These are phyloP conservation scores for Camellia granthamiana DNA, from an alignment of 148 eudicot species.

Conservation along the genomic window DNA sequence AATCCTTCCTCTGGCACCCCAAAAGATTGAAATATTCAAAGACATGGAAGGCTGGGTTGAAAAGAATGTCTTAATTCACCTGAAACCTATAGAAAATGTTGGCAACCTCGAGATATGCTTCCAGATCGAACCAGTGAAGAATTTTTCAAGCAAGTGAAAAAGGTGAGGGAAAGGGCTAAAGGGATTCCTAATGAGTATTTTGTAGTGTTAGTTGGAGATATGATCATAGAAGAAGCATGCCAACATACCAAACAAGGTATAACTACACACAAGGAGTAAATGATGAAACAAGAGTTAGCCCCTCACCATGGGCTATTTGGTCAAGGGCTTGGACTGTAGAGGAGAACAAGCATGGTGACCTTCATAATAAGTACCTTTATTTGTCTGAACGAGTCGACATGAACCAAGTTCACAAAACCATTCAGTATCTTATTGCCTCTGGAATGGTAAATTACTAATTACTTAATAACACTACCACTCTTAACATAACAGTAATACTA, in stretches of 20 bases:
- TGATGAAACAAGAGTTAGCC: background rate
- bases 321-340: background rate
- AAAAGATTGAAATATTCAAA: background rate
- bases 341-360: conserved; percentile 7
- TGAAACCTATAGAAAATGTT: background rate
- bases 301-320: background rate
- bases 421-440: background rate
- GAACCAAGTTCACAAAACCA: background rate
- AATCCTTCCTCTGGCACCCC: background rate
- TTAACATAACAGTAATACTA: too few species aligned
- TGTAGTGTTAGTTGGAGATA: conserved; percentile 1
- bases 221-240: conserved; percentile 6
- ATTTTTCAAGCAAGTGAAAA: background rate
- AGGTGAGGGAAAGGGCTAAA: background rate
- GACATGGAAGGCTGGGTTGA: background rate
- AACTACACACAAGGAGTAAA: background rate
- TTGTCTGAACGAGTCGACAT: background rate
- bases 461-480: too few species aligned
- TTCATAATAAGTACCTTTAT: conserved; percentile 1
- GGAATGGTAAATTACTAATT: background rate
- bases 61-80: background rate
- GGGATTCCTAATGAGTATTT: background rate
- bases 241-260: background rate
- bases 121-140: background rate
- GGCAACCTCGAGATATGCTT: background rate